phyloP scores from a whole-genome alignment of 2,329 filamentous ascomycete genomes.

The Nannizziopsis barbatae region DNA sequence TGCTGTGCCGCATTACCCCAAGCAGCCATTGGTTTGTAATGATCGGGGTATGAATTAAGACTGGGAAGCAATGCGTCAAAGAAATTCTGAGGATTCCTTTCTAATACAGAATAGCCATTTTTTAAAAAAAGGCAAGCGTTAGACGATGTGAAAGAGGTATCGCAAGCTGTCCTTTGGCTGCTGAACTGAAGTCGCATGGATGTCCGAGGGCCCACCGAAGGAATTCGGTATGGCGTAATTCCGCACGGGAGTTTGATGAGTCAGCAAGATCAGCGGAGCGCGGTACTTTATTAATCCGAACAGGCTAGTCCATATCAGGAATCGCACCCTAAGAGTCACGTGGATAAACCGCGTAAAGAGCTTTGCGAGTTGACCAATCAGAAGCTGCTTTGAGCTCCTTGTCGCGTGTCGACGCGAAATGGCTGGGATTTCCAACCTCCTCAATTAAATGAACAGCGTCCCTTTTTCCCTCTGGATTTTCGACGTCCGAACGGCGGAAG shows the following conservation, averaged over 20 bases:
- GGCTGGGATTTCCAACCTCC: constrained; percentile 10
- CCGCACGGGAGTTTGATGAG: not conserved
- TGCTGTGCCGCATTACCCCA: constrained; percentile 37
- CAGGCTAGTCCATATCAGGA: constrained; percentile 6
- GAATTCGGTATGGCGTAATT: not conserved
- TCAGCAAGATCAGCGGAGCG: not conserved
- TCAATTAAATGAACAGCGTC: not conserved
- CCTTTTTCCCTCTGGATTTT: not conserved
- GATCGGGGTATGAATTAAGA: not conserved
- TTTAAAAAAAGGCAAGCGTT: not conserved
- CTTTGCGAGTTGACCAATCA: constrained; percentile 5
- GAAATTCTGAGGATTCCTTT: not conserved
- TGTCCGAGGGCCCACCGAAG: not conserved
- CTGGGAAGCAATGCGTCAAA: not conserved
- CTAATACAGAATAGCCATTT: too few species aligned
- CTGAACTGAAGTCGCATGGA: not conserved
- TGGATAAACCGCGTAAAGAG: constrained; percentile 7
- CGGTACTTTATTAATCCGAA: not conserved
- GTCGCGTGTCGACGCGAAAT: constrained; percentile 10
- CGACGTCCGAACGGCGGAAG: not conserved
- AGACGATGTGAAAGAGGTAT: not conserved
- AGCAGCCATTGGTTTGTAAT: constrained; percentile 28
- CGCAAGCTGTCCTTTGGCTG: constrained; percentile 3
- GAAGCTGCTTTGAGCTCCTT: not conserved
- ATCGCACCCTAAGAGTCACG: constrained; percentile 9